Base-by-base conservation (phyloP, 192 early-diverging fungal species). In the Spizellomyces punctatus region DNA sequence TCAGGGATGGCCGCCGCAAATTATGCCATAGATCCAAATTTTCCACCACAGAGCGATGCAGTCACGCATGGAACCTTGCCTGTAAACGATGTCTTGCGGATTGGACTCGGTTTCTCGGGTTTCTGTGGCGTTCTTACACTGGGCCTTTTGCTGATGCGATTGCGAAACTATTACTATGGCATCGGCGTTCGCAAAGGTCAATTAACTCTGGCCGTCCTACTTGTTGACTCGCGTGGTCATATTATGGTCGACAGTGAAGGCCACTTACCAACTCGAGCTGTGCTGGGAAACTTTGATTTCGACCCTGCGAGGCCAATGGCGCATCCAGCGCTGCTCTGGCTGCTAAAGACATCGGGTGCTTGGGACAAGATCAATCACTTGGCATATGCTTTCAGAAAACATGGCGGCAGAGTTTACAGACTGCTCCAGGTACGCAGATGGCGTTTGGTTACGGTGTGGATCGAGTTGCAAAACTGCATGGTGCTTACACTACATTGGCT, bases 281-380 rank as follows among this genome's bases (percentile, higher is more conserved):
- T 70, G 6, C 19, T 63, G 36, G 68, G 68, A 6, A 12, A 61
- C 6, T 70, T 70, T 43, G 68, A 70, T 47, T 19, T 70, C 17
- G 41, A 62, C 58, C 10, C 22, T 9, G 46, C 14, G 22, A 14
- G 58, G n/a, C 68, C 68, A 9, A 44, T 62, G 10, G 21, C 68
- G 14, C 68, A 70, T 46, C 68, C 68, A 19, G 68, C 68, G 19
- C 56, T 62, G 42, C 68, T 70, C 27, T 70, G 68, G 68, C 44
- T 70, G 6, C 42, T 70, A 12, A 60, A 62, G 19, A 42, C 58
- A 9, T 70, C 68, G 9, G 10, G 10, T 50, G 27, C 17, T 17
- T 70, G 68, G 68, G 41, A 42, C 56, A 36, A 12, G 19, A 19
- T 70, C 10, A 36, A 61, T 12, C 42, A 43, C 41, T 19, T 70